A percentile compares a stretch with the other conserved stretches of the same genome.
Conservation (phyloP, 2,329 filamentous ascomycete species). For the Aspergillus ustus region DNA sequence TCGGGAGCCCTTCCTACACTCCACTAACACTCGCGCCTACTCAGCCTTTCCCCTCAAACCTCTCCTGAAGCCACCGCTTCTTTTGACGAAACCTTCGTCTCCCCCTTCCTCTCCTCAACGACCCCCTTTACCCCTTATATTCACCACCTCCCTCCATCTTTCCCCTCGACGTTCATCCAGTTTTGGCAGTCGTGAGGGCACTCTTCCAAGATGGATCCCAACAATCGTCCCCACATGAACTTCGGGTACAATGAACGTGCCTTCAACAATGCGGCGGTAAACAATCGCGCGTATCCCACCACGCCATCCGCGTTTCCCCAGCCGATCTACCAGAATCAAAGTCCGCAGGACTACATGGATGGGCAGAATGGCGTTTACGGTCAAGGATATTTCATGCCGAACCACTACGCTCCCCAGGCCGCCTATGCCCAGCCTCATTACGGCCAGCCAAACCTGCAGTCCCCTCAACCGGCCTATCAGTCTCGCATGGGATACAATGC, state of each 20-base stretch:
- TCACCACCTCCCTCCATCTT: slow-evolving; percentile 9
- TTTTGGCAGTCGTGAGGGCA: slow-evolving; percentile 44
- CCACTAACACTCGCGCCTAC: slow-evolving; percentile 14
- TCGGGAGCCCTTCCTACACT: slow-evolving; percentile 14
- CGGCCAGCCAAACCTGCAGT: slow-evolving; percentile 58
- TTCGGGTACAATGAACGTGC: slow-evolving; percentile 65
- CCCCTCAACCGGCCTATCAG: slow-evolving; percentile 60
- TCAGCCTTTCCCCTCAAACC: slow-evolving; percentile 16
- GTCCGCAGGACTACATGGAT: slow-evolving; percentile 65
- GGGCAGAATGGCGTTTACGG: slow-evolving; percentile 48
- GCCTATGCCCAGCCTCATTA: slow-evolving; percentile 57
- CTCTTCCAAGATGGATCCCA: slow-evolving; percentile 56
- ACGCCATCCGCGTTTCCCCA: slow-evolving; percentile 97
- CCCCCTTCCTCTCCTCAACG: slow-evolving; percentile 18
- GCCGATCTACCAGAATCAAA: slow-evolving; percentile 71
- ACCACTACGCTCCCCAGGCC: slow-evolving; percentile 58
- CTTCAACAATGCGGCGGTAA: slow-evolving; percentile 58
- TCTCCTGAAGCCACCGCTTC: slow-evolving; percentile 25
- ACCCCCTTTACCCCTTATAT: slow-evolving; percentile 16
- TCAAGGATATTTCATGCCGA: slow-evolving; percentile 66
- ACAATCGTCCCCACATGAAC: slow-evolving; percentile 53
- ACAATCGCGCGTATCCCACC: slow-evolving; percentile 76
- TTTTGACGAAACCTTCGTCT: slow-evolving; percentile 19
- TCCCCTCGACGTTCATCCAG: slow-evolving; percentile 36
- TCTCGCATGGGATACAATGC: slow-evolving; percentile 57